Evolutionary conservation across 495 filamentous ascomycete genomes (phyloP).

Genomic region (Xylaria venustula): DNA sequence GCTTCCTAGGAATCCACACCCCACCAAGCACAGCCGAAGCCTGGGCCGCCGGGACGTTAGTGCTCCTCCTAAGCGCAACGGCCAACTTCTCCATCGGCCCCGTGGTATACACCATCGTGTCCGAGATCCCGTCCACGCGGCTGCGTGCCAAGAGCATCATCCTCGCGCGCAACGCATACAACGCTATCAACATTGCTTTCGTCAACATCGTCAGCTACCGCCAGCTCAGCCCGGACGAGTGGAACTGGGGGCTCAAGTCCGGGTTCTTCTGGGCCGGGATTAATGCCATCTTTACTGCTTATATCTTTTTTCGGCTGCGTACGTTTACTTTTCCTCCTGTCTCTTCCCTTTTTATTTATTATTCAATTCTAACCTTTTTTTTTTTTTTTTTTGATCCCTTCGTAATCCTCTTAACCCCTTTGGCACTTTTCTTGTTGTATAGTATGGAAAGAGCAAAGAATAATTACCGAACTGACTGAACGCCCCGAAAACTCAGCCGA

Average conservation of each 20-base stretch:
- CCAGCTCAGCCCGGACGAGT: slow-evolving; percentile 48
- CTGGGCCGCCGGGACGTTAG: slow-evolving; percentile 52
- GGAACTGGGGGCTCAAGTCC: slow-evolving; percentile 52
- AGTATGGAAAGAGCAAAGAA: background rate
- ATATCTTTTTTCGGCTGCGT: slow-evolving; percentile 42
- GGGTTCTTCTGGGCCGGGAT: slow-evolving; percentile 59
- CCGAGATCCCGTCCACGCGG: slow-evolving; percentile 55
- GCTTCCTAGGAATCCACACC: slow-evolving; percentile 31
- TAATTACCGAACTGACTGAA: background rate
- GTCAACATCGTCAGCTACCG: slow-evolving; percentile 44
- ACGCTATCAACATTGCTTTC: slow-evolving; percentile 45
- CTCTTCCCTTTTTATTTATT: slow-evolving; percentile 18
- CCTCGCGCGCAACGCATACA: slow-evolving; percentile 56
- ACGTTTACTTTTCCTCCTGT: slow-evolving; percentile 17
- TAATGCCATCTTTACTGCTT: slow-evolving; percentile 43
- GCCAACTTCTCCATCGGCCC: slow-evolving; percentile 57
- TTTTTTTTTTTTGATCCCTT: background rate
- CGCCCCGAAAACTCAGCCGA: slow-evolving; percentile 29
- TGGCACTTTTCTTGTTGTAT: background rate
- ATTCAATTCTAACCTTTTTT: background rate
- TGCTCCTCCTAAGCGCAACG: slow-evolving; percentile 38
- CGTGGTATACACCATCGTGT: slow-evolving; percentile 60
- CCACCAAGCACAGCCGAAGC: slow-evolving; percentile 25
- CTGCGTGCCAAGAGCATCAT: slow-evolving; percentile 55
- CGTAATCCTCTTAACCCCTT: background rate